Conservation (phyloP, 805 yeast genomes). For the Candida succiphila region DNA sequence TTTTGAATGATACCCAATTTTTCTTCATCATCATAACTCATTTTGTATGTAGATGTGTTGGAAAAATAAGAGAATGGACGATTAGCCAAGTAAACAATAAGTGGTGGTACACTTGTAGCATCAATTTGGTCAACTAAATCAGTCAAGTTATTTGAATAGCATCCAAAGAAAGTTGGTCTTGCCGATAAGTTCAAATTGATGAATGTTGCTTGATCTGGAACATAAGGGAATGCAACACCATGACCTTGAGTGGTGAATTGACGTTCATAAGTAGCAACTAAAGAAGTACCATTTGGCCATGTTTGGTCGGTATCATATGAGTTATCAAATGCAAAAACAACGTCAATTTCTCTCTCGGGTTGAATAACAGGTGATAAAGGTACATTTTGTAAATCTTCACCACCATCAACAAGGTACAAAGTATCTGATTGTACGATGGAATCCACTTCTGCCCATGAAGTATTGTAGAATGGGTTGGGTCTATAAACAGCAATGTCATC, state of each 20-base stretch:
- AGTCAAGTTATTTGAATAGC: constrained; percentile 58
- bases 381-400: constrained; percentile 65
- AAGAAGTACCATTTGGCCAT: constrained; percentile 65
- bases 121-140: constrained; percentile 29
- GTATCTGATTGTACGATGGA: constrained; percentile 29
- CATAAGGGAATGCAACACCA: constrained; percentile 66
- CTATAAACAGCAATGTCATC: constrained; percentile 60
- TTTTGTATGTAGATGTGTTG: constrained; percentile 64
- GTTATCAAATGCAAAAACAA: constrained; percentile 56
- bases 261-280: constrained; percentile 45
- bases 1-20: constrained; percentile 53
- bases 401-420: constrained; percentile 66
- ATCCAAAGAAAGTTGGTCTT: constrained; percentile 76
- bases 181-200: constrained; percentile 49
- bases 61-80: constrained; percentile 53
- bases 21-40: constrained; percentile 51
- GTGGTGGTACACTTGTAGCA: constrained; percentile 46
- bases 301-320: constrained; percentile 48
- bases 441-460: constrained; percentile 26
- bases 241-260: constrained; percentile 45
- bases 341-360: constrained; percentile 50
- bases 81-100: constrained; percentile 72
- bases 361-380: constrained; percentile 61
- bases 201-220: constrained; percentile 62
- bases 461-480: constrained; percentile 62